These are phyloP conservation scores for Heliosperma pusillum DNA, from an alignment of 148 eudicot genomes.

Conservation along the genomic window DNA sequence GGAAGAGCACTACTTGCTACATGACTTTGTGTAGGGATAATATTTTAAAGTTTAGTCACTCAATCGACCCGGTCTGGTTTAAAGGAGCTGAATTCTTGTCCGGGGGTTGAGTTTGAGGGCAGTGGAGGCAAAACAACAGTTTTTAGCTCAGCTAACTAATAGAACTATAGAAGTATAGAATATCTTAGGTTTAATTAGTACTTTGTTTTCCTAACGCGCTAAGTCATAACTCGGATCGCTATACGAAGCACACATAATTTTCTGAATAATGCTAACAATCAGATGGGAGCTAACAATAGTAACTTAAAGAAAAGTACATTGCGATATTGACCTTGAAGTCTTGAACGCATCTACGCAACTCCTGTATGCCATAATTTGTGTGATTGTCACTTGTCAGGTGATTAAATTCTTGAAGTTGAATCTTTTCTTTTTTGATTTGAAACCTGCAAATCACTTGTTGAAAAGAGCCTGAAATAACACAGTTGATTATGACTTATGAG, in stretches of 20 bases:
- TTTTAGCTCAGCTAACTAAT: background rate
- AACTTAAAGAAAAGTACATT: background rate
- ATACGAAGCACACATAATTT: background rate
- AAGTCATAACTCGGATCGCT: background rate
- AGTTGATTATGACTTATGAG: background rate
- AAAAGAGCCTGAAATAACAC: background rate
- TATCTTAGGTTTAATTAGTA: background rate
- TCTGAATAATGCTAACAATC: background rate
- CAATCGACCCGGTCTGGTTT: too few relatives aligned
- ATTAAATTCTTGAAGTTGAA: too few relatives aligned
- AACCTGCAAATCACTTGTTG: background rate
- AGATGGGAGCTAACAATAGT: background rate
- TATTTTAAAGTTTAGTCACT: too few relatives aligned
- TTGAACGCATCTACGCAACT: background rate
- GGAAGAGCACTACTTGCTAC: too few relatives aligned
- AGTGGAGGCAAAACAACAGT: background rate
- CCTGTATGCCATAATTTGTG: background rate
- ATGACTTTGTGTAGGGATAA: too few relatives aligned
- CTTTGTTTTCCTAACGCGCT: background rate
- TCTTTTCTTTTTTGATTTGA: too few relatives aligned
- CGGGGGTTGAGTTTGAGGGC: background rate
- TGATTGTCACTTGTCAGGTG: background rate
- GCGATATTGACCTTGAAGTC: background rate
- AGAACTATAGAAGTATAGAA: too few relatives aligned
- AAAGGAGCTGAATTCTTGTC: too few relatives aligned